phyloP scores from a whole-genome alignment of 2,329 filamentous ascomycete genomes.

The Claviceps purpurea region DNA sequence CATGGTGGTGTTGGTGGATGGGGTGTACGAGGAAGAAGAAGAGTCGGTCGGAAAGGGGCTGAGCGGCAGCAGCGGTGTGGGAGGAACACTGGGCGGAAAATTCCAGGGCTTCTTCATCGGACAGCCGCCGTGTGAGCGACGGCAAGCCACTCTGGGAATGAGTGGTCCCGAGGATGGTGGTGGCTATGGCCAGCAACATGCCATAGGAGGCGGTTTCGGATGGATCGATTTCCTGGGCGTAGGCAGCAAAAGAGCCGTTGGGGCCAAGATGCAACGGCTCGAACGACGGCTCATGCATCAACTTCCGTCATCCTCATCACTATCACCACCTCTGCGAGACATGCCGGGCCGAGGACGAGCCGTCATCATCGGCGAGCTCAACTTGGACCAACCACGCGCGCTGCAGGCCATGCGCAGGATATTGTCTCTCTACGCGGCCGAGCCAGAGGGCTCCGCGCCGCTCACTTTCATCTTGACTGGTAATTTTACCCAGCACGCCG shows the following conservation, averaged over 20 bases:
- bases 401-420: conserved; percentile 71
- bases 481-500: conserved; percentile 60
- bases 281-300: conserved; percentile 53
- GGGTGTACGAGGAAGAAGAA: conserved; percentile 91
- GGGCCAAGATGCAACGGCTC: conserved; percentile 68
- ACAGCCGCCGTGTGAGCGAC: conserved; percentile 79
- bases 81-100: conserved; percentile 80
- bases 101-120: conserved; percentile 87
- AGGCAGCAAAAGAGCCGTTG: conserved; percentile 75
- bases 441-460: conserved; percentile 52
- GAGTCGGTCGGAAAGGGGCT: conserved; percentile 54
- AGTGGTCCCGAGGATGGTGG: conserved; percentile 38
- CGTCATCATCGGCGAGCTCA: conserved; percentile 73
- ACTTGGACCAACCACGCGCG: conserved; percentile 72
- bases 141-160: conserved; percentile 65
- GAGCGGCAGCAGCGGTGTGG: conserved; percentile 67
- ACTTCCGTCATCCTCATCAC: conserved; percentile 12
- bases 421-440: conserved; percentile 56
- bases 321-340: conserved; percentile 17
- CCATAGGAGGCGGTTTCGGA: conserved; percentile 71
- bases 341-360: conserved; percentile 36
- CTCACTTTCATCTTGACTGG: conserved; percentile 73
- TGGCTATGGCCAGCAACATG: conserved; percentile 39
- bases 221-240: conserved; percentile 95
- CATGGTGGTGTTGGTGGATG: conserved; percentile 91